These are phyloP conservation scores for Phytophthora palmivora DNA, from an alignment of 352 stramenopile species.

Conservation along the genomic window DNA sequence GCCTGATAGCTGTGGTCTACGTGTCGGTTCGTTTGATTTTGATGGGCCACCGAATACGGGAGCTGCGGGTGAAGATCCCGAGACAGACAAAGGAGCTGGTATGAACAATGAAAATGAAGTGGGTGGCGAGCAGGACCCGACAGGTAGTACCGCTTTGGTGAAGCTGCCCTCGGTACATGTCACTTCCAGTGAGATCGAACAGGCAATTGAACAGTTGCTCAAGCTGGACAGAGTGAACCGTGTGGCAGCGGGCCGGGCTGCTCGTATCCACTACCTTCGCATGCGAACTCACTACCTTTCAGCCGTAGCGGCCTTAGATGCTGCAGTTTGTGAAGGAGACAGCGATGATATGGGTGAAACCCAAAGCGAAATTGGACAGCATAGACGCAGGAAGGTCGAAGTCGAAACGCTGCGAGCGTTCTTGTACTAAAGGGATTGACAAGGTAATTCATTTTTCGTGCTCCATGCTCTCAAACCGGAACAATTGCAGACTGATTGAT, in stretches of 20 bases:
- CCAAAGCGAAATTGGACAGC: conserved; percentile 64
- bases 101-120: conserved; percentile 6
- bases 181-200: conserved; percentile 60
- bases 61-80: conserved; percentile 13
- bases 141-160: conserved; percentile 21
- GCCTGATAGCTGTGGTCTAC: conserved; percentile 57
- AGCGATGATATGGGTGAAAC: conserved; percentile 54
- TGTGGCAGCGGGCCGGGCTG: conserved; percentile 59
- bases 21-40: conserved; percentile 62
- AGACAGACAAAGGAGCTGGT: neutral
- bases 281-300: conserved; percentile 76
- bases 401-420: conserved; percentile 71
- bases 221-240: conserved; percentile 60
- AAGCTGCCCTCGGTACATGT: conserved; percentile 59
- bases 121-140: conserved; percentile 10
- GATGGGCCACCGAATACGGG: conserved; percentile 7
- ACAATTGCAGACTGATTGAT: too few species aligned
- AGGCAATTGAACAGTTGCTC: conserved; percentile 52
- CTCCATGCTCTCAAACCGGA: too few species aligned
- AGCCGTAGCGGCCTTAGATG: conserved; percentile 68
- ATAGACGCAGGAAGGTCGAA: conserved; percentile 60
- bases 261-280: conserved; percentile 63
- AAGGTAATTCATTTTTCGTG: neutral
- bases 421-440: conserved; percentile 44
- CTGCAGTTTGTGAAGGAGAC: conserved; percentile 66